These are phyloP conservation scores for Infundibulicybe gibba DNA, from an alignment of 768 basidiomycete genomes.

Conservation along the genomic window DNA sequence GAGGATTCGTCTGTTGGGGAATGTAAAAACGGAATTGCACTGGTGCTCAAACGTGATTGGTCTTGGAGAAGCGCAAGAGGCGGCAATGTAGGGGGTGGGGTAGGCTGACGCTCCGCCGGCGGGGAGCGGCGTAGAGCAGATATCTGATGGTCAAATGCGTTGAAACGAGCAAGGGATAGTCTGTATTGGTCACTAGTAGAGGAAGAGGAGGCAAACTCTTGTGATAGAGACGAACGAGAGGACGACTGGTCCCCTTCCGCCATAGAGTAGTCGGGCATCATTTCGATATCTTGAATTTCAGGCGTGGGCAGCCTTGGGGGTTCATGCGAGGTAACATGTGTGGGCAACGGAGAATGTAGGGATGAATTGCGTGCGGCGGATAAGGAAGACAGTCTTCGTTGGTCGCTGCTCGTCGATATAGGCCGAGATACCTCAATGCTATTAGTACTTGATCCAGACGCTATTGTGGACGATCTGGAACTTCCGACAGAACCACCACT, in stretches of 20 bases:
- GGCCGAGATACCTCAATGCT: slow-evolving; percentile 6
- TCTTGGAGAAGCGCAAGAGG: slow-evolving; percentile 26
- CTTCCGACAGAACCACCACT: slow-evolving; percentile 28
- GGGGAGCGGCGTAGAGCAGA: slow-evolving; percentile 41
- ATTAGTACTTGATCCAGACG: slow-evolving; percentile 20
- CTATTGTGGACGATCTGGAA: slow-evolving; percentile 30
- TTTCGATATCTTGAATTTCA: slow-evolving; percentile 46
- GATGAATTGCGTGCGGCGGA: slow-evolving; percentile 12
- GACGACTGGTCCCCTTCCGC: slow-evolving; percentile 16
- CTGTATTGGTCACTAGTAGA: slow-evolving; percentile 34
- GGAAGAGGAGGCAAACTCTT: slow-evolving; percentile 5
- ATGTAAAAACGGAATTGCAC: slow-evolving; percentile 16
- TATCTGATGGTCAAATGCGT: slow-evolving; percentile 51
- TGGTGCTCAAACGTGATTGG: slow-evolving; percentile 9
- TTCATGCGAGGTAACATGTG: slow-evolving; percentile 12
- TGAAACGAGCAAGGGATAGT: slow-evolving; percentile 46
- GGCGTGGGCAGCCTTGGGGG: slow-evolving; percentile 41
- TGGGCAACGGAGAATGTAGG: slow-evolving; percentile 13
- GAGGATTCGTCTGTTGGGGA: slow-evolving; percentile 16
- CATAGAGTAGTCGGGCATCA: slow-evolving; percentile 36
- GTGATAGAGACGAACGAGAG: slow-evolving; percentile 1
- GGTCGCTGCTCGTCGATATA: neutral
- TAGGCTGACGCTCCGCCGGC: slow-evolving; percentile 17
- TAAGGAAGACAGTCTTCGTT: slow-evolving; percentile 3
- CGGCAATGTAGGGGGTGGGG: slow-evolving; percentile 30